Base-by-base conservation (phyloP, 129 eudicot species). In the Rutidosis leptorrhynchoides region DNA sequence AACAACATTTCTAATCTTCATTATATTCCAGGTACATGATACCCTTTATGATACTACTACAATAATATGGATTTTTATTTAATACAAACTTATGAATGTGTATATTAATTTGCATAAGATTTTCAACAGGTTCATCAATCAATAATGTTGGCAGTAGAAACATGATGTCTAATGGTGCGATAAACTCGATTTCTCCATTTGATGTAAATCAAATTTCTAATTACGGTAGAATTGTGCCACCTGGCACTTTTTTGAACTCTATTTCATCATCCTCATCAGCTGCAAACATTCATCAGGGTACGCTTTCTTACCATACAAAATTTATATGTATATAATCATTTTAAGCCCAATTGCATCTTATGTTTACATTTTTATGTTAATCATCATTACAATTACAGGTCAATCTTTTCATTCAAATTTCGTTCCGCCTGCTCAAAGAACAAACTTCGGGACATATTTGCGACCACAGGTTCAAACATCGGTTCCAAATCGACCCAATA, bases 91-190 rank as follows among this genome's bases (percentile, higher is more conserved):
- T 52, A 53, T 19, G 19, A 17, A 20, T 25, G 54, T 23, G 45
- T 20, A 37, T 43, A 19, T 27, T 59, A 32, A 70, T 67, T 27
- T 69, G n/a, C 17, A 4, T 29, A 16, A 56, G 28, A 24, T 22
- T 68, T 56, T 21, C 69, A 71, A 21, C 78, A 77, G 85, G 77
- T 61, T 56, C 63, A 70, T 23, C 68, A 74, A n/a, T 10, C 46
- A 51, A 52, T 28, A 72, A 56, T 49, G 68, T 14, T 73, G 68
- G 35, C 4, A 33, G 68, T 30, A 30, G 56, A 65, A 52, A 58
- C 22, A 20, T 64, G 26, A 20, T 64, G 26, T 62, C 66, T 67
- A 45, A 6, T 58, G 24, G 69, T 25, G 69, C 75, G 65, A 65
- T 65, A 32, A 64, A 21, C 58, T 21, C 40, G 16, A 32, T 45